Base-by-base conservation (phyloP, 345 rosid species). In the Cochlearia excelsa region DNA sequence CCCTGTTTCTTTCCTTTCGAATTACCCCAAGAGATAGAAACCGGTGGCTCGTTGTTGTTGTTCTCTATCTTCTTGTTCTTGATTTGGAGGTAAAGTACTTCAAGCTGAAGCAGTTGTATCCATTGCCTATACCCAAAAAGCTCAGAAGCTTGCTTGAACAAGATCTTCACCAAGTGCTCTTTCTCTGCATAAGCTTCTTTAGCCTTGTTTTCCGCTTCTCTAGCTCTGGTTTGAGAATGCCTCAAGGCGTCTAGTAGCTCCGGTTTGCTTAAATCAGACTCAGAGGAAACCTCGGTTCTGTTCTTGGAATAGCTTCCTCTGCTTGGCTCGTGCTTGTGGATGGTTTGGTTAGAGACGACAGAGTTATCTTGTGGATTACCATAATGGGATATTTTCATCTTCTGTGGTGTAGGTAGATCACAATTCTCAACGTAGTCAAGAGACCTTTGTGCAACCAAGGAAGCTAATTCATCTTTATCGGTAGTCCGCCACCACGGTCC, bases 121-220 rank as follows among this genome's bases (percentile, higher is more conserved):
- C 92, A 82, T 67, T 94, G 99, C 76, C 81, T 90, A 56, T 94
- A 90, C 42, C 95, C 95, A 57, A 90, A 87, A 59, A 94, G 87
- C 77, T 90, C 95, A 0, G 96, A 84, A 26, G 99, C 97, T 79
- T 94, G 99, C 77, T 74, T 85, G 54, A 94, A 77, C 77, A 94
- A 78, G 63, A 94, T 87, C 78, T 76, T 81, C 41, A 90, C 62
- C 51, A 87, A 60, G 59, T 90, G 81, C 60, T 87, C 97, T 75
- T 85, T 94, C 77, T 94, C 99, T 0, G 83, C 88, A 46, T 71
- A 61, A 3, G 83, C 96, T 68, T 80, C 80, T 75, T 81, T 74
- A n/a, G 93, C 99, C 46, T 84, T 85, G 47, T 79, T 83, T 72
- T 94, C 99, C 3, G 99, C 97, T 77, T 94, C 90, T 69, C 99